These are phyloP conservation scores for Pachysolen tannophilus DNA, from an alignment of 805 yeast genomes.

Conservation along the genomic window DNA sequence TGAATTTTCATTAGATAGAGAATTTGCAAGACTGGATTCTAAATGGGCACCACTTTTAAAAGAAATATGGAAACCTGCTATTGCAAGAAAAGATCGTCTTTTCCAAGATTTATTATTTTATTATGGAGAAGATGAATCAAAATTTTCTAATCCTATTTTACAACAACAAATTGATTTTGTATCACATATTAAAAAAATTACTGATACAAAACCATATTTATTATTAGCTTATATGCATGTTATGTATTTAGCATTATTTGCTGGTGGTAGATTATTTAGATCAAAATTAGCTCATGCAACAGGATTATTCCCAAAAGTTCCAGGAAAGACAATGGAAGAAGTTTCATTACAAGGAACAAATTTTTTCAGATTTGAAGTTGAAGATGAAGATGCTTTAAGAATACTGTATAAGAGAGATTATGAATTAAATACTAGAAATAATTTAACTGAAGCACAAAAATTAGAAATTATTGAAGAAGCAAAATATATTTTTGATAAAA, in stretches of 20 bases:
- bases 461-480: slow-evolving; percentile 62
- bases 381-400: slow-evolving; percentile 60
- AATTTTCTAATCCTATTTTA: slow-evolving; percentile 51
- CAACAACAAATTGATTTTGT: slow-evolving; percentile 55
- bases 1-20: slow-evolving; percentile 42
- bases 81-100: slow-evolving; percentile 52
- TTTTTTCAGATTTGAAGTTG: slow-evolving; percentile 62
- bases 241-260: slow-evolving; percentile 76
- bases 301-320: slow-evolving; percentile 69
- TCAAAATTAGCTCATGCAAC: slow-evolving; percentile 58
- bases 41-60: slow-evolving; percentile 40
- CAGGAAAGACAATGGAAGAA: slow-evolving; percentile 58
- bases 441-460: slow-evolving; percentile 65
- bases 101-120: slow-evolving; percentile 59
- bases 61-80: slow-evolving; percentile 61
- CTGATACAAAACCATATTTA: slow-evolving; percentile 58
- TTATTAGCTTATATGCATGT: slow-evolving; percentile 79
- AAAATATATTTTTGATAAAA: slow-evolving; percentile 55
- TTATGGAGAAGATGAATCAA: slow-evolving; percentile 46
- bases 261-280: slow-evolving; percentile 74
- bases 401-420: slow-evolving; percentile 64
- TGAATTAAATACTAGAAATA: slow-evolving; percentile 67
- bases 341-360: slow-evolving; percentile 57
- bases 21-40: slow-evolving; percentile 30
- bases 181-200: slow-evolving; percentile 47